Evolutionary conservation across 2,329 filamentous ascomycete genomes (phyloP).

Genomic region (Monosporascus sp.): DNA sequence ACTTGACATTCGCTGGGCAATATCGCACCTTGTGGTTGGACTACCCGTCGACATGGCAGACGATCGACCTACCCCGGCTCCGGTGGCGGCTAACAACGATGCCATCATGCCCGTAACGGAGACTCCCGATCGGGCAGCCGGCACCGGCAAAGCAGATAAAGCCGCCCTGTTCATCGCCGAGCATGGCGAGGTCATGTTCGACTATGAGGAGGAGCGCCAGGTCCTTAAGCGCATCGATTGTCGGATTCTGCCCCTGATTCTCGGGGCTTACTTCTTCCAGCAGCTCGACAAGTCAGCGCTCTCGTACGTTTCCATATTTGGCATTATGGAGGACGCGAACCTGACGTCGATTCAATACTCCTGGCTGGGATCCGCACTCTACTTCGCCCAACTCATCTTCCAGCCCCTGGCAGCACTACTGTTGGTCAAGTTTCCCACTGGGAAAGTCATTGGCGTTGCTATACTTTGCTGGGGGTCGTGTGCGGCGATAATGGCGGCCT

Average conservation of each 20-base stretch:
- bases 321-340: constrained; percentile 39
- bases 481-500: constrained; percentile 45
- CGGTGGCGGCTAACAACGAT: constrained; percentile 10
- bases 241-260: constrained; percentile 43
- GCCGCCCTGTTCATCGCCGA: constrained; percentile 39
- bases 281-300: constrained; percentile 46
- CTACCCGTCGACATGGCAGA: constrained; percentile 10
- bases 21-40: no score
- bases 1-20: no score
- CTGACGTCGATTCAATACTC: constrained; percentile 45
- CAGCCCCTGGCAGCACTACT: constrained; percentile 49
- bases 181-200: constrained; percentile 35
- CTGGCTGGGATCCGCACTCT: constrained; percentile 57
- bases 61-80: constrained; percentile 3
- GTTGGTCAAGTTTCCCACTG: constrained; percentile 47
- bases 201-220: constrained; percentile 42
- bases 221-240: constrained; percentile 43
- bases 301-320: constrained; percentile 43
- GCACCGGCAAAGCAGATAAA: constrained; percentile 28
- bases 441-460: constrained; percentile 46
- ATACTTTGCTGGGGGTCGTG: constrained; percentile 45
- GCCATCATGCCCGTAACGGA: constrained; percentile 12
- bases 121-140: neutral
- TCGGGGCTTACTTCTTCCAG: constrained; percentile 54
- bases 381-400: constrained; percentile 53